Conservation (phyloP, 2,329 filamentous ascomycete genomes). For the Dactylellina drechsleri region DNA sequence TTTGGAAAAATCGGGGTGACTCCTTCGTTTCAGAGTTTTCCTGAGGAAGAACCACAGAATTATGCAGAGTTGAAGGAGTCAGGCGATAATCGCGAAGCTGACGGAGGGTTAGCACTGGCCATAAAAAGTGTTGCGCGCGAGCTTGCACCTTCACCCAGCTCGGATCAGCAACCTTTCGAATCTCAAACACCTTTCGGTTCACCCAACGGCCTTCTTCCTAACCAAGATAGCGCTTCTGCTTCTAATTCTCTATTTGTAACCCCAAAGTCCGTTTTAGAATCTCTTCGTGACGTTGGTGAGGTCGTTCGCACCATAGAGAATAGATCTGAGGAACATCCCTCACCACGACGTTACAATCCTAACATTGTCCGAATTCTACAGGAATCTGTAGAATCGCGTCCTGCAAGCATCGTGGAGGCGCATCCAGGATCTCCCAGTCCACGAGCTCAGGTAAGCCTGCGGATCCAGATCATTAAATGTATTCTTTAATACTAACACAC, state of each 20-base stretch:
- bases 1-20: conserved; percentile 44
- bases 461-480: conserved; percentile 9
- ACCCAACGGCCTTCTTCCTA: conserved; percentile 30
- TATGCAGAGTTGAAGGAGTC: neutral
- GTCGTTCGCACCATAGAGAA: conserved; percentile 6
- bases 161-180: conserved; percentile 33
- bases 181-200: conserved; percentile 35
- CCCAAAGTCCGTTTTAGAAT: conserved; percentile 26
- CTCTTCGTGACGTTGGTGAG: conserved; percentile 5
- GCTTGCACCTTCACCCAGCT: conserved; percentile 23
- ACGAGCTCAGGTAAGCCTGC: conserved; percentile 42
- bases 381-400: conserved; percentile 53
- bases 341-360: conserved; percentile 15
- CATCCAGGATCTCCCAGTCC: conserved; percentile 10
- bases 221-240: conserved; percentile 33
- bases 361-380: conserved; percentile 51
- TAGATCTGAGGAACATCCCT: conserved; percentile 21
- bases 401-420: conserved; percentile 40
- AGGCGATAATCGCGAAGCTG: conserved; percentile 5
- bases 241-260: conserved; percentile 30
- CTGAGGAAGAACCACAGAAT: conserved; percentile 1
- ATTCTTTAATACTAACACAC: conserved; percentile 11
- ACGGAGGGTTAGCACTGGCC: conserved; percentile 4
- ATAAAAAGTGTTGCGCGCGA: conserved; percentile 48
- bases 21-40: conserved; percentile 36